Conservation (phyloP, 768 basidiomycete species). For the Xerocomellus intermedius region DNA sequence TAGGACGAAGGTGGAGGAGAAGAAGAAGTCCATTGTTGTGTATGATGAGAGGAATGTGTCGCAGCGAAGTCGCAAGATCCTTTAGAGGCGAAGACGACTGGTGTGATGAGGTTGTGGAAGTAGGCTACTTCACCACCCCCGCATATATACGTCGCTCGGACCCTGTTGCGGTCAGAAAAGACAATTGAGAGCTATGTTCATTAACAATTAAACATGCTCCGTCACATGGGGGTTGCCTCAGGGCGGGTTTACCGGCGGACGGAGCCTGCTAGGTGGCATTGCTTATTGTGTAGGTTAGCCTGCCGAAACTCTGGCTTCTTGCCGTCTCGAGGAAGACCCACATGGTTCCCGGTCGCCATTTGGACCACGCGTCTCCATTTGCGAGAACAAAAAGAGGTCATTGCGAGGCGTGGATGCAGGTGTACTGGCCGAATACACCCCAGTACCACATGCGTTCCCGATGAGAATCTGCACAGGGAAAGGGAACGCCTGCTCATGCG, state of each 20-base stretch:
- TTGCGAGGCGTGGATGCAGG: not conserved
- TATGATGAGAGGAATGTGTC: conserved; percentile 3
- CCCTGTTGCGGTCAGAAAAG: not conserved
- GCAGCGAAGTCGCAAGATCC: conserved; percentile 2
- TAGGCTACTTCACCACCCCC: not conserved
- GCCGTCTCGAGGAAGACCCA: not conserved
- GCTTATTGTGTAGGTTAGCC: not conserved
- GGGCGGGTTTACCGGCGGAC: not conserved
- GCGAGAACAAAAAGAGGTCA: conserved; percentile 21
- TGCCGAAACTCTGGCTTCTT: not conserved
- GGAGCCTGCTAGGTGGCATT: too few species aligned
- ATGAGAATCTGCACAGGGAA: not conserved
- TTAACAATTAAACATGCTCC: conserved; percentile 1
- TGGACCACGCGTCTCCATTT: conserved; percentile 6
- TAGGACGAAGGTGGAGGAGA: not conserved
- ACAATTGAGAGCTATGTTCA: conserved; percentile 14
- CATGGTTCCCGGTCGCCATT: conserved; percentile 6
- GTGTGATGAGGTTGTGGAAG: not conserved
- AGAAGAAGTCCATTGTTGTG: conserved; percentile 21
- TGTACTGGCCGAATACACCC: not conserved
- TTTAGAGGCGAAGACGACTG: conserved; percentile 7
- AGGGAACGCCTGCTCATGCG: not conserved
- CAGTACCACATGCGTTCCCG: not conserved
- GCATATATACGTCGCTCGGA: conserved; percentile 15
- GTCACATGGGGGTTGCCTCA: not conserved